Conservation (phyloP, 2,329 filamentous ascomycete genomes). For the Ophiostoma pallidulum region DNA sequence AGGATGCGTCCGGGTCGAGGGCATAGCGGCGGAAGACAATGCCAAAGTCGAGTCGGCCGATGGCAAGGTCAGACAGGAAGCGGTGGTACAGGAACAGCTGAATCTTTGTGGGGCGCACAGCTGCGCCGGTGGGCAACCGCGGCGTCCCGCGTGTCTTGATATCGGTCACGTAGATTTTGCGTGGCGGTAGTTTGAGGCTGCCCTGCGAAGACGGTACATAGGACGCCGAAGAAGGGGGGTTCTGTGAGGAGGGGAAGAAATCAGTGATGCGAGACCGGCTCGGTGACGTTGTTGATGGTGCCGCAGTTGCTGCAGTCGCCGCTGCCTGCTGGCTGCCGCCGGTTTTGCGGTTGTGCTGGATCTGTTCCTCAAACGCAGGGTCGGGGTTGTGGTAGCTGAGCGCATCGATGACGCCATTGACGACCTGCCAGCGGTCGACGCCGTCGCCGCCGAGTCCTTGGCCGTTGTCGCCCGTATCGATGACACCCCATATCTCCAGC, state of each 20-base stretch:
- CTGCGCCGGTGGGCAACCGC: slow-evolving; percentile 54
- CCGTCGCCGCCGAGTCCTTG: slow-evolving; percentile 29
- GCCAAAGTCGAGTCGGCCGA: slow-evolving; percentile 59
- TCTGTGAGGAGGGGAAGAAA: slow-evolving; percentile 13
- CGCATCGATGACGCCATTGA: slow-evolving; percentile 86
- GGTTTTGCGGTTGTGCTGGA: too few relatives aligned
- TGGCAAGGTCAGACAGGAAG: slow-evolving; percentile 67
- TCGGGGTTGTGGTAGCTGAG: slow-evolving; percentile 71
- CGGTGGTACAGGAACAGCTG: slow-evolving; percentile 87
- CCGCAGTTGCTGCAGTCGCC: slow-evolving; percentile 18
- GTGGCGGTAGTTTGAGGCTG: background rate
- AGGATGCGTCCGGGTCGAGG: slow-evolving; percentile 53
- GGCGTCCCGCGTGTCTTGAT: slow-evolving; percentile 70
- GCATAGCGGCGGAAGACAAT: slow-evolving; percentile 62
- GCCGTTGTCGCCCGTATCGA: slow-evolving; percentile 48
- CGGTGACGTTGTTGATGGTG: background rate
- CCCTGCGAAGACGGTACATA: too few relatives aligned
- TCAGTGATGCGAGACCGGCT: slow-evolving; percentile 17
- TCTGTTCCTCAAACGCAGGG: slow-evolving; percentile 53
- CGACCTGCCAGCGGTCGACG: slow-evolving; percentile 42
- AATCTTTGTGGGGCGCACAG: slow-evolving; percentile 66
- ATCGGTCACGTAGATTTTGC: slow-evolving; percentile 65
- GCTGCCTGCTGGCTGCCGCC: slow-evolving; percentile 18
- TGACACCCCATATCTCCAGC: slow-evolving; percentile 73
- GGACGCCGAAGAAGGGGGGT: background rate